phyloP scores from a whole-genome alignment of 495 filamentous ascomycete genomes.

The Annulohypoxylon nitens region DNA sequence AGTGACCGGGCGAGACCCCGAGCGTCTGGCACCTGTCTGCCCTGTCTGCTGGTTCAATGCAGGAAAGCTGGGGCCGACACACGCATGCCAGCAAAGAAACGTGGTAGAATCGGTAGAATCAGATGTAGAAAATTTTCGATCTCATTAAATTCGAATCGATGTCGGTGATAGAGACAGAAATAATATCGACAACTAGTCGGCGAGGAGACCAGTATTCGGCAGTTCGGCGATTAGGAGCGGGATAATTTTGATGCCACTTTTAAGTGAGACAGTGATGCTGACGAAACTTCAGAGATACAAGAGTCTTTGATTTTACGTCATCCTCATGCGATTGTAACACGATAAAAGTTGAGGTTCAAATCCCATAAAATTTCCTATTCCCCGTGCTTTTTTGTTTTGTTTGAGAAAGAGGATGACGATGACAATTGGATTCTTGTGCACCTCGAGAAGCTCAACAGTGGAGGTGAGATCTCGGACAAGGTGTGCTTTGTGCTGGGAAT shows the following conservation, averaged over 20 bases:
- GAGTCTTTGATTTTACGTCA: constrained; percentile 37
- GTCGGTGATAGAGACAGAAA: constrained; percentile 36
- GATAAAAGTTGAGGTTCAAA: constrained; percentile 32
- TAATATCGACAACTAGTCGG: constrained; percentile 44
- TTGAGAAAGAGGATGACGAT: constrained; percentile 5
- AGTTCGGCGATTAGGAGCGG: constrained; percentile 44
- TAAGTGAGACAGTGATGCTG: constrained; percentile 42
- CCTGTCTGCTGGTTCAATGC: constrained; percentile 24
- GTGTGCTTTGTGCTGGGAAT: background rate
- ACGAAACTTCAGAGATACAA: constrained; percentile 41
- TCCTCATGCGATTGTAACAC: constrained; percentile 38
- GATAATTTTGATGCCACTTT: constrained; percentile 29
- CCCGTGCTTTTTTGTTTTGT: constrained; percentile 10
- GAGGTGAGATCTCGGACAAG: constrained; percentile 28
- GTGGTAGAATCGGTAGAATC: constrained; percentile 19
- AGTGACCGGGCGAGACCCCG: constrained; percentile 49
- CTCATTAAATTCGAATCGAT: constrained; percentile 15
- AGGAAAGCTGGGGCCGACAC: constrained; percentile 28
- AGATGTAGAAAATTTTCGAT: constrained; percentile 13
- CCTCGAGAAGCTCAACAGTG: constrained; percentile 14
- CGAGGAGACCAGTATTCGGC: constrained; percentile 46
- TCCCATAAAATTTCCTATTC: constrained; percentile 45
- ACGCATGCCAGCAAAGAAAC: constrained; percentile 21
- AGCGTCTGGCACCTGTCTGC: constrained; percentile 30
- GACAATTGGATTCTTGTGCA: constrained; percentile 3